Base-by-base conservation (phyloP, 2,329 filamentous ascomycete species). In the Sporothrix schenckii region DNA sequence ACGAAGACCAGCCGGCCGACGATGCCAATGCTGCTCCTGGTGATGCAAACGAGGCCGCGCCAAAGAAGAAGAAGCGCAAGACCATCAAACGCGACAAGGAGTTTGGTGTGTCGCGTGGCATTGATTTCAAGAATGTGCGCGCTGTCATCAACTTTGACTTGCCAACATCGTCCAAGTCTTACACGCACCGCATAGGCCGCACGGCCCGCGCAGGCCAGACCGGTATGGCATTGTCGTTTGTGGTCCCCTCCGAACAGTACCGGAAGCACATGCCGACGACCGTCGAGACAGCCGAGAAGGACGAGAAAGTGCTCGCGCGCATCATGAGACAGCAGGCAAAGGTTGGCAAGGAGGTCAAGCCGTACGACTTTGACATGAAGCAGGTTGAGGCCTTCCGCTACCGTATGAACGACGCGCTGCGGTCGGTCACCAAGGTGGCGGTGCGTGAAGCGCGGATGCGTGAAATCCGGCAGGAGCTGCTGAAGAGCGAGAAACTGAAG, bases 201-300 rank as follows among this genome's bases (percentile, higher is more conserved):
- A 99, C 95, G 6, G 95, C 93, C 1, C 88, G 95, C 72, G 95
- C 94, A 1, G 94, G 94, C 13, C 92, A 96, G 78, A 89, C 91
- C 1, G 95, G 95, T 72, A 98, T 97, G 87, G 93, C 95, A 0
- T 86, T 99, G n/a, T 97, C 93, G 11, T 97, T 99, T 79, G 92
- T 97, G 67, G 87, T 99, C 3, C 94, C 95, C 10, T 86, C 88
- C 66, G 89, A 92, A 0, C 86, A 90, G 60, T 97, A 91, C 80
- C 88, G 92, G 75, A 97, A 97, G 80, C 94, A 98, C 82, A 92
- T 93, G 77, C 90, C 94, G 0, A 98, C 94, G 0, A 91, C 87
- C 65, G 88, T 94, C 73, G 82, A 89, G 58, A 89, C 90, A 27
- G 86, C 91, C 13, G 91, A 92, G 78, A 86, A 94, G 72, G 94